Conservation (phyloP, 768 basidiomycete genomes). For the Hydnomerulius pinastri region DNA sequence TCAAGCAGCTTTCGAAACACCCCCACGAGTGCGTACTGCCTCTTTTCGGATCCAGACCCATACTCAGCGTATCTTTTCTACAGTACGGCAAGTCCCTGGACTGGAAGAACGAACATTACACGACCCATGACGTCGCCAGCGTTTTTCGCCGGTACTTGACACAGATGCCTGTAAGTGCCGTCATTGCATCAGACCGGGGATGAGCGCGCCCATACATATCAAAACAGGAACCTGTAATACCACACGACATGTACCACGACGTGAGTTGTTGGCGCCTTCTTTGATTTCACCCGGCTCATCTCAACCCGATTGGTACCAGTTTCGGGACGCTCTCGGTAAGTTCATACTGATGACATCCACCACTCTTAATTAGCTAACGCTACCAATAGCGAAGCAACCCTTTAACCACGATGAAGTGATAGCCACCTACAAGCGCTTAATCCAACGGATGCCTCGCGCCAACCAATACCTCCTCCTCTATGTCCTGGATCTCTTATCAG, state of each 20-base stretch:
- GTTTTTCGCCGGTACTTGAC: conserved; percentile 96
- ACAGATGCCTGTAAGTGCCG: conserved; percentile 84
- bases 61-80: conserved; percentile 9
- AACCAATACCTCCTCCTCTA: conserved; percentile 98
- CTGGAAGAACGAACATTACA: conserved; percentile 85
- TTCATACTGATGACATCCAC: neutral
- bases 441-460: conserved; percentile 79
- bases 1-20: conserved; percentile 86
- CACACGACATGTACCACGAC: conserved; percentile 82
- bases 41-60: neutral
- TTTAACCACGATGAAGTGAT: conserved; percentile 74
- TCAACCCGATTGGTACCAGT: conserved; percentile 42
- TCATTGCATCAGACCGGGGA: neutral
- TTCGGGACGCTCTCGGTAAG: conserved; percentile 78
- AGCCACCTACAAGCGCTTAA: conserved; percentile 79
- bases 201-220: conserved; percentile 9
- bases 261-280: conserved; percentile 48
- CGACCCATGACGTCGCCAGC: conserved; percentile 96
- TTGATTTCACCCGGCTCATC: conserved; percentile 13
- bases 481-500: conserved; percentile 92
- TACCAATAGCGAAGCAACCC: conserved; percentile 58
- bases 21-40: conserved; percentile 66
- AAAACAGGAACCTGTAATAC: conserved; percentile 89
- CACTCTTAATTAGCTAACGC: conserved; percentile 17
- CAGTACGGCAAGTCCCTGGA: conserved; percentile 94